Percentiles rank a stretch among this genome's conserved stretches.
These are phyloP conservation scores for Syzygium syzygioides DNA, from an alignment of 441 rosid species.

Conservation along the genomic window DNA sequence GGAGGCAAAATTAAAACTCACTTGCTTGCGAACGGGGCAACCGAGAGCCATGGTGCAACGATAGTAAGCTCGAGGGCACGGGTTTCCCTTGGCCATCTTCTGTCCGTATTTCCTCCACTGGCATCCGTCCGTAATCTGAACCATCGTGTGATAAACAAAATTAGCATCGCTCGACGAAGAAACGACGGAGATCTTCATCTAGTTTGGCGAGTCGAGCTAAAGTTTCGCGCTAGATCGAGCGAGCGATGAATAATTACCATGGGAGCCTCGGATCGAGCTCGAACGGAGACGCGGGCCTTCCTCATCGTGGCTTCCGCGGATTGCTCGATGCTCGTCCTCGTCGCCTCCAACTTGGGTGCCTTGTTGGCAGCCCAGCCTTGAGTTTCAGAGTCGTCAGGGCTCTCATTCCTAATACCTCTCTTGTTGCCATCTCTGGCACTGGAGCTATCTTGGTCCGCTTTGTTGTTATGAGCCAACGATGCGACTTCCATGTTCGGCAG, in stretches of 20 bases:
- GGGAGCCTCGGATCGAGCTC: constrained; percentile 94
- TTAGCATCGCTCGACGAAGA: background rate
- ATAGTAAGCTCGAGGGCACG: constrained; percentile 93
- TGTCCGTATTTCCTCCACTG: constrained; percentile 93
- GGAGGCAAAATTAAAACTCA: constrained; percentile 2
- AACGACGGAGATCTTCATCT: background rate
- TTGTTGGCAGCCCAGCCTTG: constrained; percentile 57
- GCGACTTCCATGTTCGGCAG: background rate
- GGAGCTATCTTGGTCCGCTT: background rate
- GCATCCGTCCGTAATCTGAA: constrained; percentile 73
- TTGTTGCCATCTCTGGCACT: constrained; percentile 25
- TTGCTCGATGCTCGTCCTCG: constrained; percentile 37
- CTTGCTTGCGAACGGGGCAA: constrained; percentile 93
- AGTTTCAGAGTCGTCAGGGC: constrained; percentile 45
- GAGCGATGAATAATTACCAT: constrained; percentile 42
- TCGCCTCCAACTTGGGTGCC: constrained; percentile 27
- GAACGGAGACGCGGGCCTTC: constrained; percentile 95
- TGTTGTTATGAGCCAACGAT: background rate
- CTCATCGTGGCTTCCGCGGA: constrained; percentile 86
- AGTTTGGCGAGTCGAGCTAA: background rate
- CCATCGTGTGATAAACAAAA: background rate
- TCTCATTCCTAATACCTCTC: constrained; percentile 39
- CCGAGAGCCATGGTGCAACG: constrained; percentile 92
- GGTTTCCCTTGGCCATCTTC: constrained; percentile 94
- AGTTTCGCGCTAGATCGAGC: no score